Evolutionary conservation across 495 filamentous ascomycete species (phyloP).

Genomic region (Podospora fimiseda): DNA sequence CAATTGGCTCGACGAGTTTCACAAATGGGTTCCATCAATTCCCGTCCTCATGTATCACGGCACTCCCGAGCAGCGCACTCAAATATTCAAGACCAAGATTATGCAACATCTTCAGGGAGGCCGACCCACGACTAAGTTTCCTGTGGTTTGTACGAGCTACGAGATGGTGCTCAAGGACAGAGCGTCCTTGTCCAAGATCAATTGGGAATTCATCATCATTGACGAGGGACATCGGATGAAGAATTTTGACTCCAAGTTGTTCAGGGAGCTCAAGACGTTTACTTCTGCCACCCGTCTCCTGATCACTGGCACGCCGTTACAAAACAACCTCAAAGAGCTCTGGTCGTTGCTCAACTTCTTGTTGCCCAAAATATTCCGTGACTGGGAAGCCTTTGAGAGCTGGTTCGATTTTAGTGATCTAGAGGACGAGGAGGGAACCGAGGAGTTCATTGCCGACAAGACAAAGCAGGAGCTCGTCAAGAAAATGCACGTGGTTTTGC

Average conservation of each 20-base stretch:
- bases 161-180: slow-evolving; percentile 93
- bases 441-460: slow-evolving; percentile 67
- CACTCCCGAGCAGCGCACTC: slow-evolving; percentile 60
- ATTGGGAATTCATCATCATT: slow-evolving; percentile 97
- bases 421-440: slow-evolving; percentile 63
- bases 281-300: slow-evolving; percentile 83
- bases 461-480: slow-evolving; percentile 77
- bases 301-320: slow-evolving; percentile 90
- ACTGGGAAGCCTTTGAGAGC: slow-evolving; percentile 80
- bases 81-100: slow-evolving; percentile 61
- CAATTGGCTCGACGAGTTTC: slow-evolving; percentile 96
- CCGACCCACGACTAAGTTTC: slow-evolving; percentile 57
- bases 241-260: slow-evolving; percentile 89
- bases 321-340: slow-evolving; percentile 91
- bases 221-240: slow-evolving; percentile 97
- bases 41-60: slow-evolving; percentile 89
- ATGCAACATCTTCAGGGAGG: slow-evolving; percentile 47
- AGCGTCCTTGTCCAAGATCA: slow-evolving; percentile 67
- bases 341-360: slow-evolving; percentile 96
- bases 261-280: slow-evolving; percentile 79
- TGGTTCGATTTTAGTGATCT: slow-evolving; percentile 96
- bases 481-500: slow-evolving; percentile 85
- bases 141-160: slow-evolving; percentile 87
- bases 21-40: slow-evolving; percentile 79
- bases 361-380: slow-evolving; percentile 83